Evolutionary conservation across 257 asterid genomes (phyloP).

Genomic region (Mentha longifolia): DNA sequence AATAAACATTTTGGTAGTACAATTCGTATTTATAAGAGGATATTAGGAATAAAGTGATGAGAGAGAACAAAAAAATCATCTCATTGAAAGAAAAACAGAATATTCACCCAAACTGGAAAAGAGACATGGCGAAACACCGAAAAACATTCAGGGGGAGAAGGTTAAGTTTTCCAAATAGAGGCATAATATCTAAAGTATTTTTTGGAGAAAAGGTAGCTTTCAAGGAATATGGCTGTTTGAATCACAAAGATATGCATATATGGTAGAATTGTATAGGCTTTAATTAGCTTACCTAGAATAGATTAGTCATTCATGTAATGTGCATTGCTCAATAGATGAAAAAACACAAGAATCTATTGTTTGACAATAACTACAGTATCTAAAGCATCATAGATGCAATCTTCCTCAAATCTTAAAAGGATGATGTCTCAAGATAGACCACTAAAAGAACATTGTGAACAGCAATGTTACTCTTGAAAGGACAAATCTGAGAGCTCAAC

Average conservation of each 20-base stretch:
- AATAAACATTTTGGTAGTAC: neutral
- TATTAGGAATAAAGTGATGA: neutral
- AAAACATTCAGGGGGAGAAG: neutral
- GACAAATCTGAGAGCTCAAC: constrained; percentile 43
- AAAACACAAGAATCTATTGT: no score
- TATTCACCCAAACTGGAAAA: neutral
- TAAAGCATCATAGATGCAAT: constrained; percentile 10
- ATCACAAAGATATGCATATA: no score
- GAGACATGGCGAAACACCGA: constrained; percentile 1
- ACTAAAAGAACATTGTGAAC: constrained; percentile 19
- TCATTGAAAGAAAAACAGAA: neutral
- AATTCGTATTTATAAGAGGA: constrained; percentile 1
- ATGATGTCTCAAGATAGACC: constrained; percentile 27
- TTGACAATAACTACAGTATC: constrained; percentile 12
- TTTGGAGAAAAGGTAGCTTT: constrained; percentile 6
- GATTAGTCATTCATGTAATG: no score
- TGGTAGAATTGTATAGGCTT: no score
- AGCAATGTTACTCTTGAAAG: constrained; percentile 29
- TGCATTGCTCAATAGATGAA: no score
- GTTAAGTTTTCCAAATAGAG: neutral
- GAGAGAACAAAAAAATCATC: neutral
- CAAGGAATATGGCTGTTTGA: neutral
- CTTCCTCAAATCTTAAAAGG: constrained; percentile 19
- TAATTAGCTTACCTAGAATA: no score
- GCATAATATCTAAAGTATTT: neutral